Conservation (phyloP, 441 rosid genomes). For the Eruca vesicaria region DNA sequence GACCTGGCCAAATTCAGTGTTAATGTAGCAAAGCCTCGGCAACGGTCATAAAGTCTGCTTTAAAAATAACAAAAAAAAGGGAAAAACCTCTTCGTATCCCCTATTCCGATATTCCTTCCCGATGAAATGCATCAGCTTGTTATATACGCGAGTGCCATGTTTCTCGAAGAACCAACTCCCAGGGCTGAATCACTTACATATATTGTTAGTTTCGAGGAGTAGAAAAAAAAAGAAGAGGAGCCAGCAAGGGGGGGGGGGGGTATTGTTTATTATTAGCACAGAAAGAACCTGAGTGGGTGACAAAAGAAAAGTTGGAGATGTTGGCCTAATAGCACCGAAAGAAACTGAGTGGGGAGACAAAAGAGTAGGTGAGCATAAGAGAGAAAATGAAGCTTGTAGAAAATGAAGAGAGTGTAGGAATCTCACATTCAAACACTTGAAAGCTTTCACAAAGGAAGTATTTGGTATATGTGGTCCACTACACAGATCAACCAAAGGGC, state of each 20-base stretch:
- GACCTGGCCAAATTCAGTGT: slow-evolving; percentile 59
- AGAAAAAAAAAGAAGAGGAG: slow-evolving; percentile 16
- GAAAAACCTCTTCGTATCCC: slow-evolving; percentile 86
- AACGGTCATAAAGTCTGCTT: slow-evolving; percentile 7
- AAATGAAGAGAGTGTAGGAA: not conserved
- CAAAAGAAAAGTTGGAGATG: slow-evolving; percentile 95
- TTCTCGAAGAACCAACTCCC: slow-evolving; percentile 93
- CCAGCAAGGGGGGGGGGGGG: not conserved
- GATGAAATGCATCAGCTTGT: slow-evolving; percentile 77
- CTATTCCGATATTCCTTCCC: slow-evolving; percentile 69
- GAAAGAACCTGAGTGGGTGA: slow-evolving; percentile 73
- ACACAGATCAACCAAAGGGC: slow-evolving; percentile 91
- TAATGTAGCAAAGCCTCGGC: slow-evolving; percentile 7
- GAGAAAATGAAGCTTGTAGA: not conserved
- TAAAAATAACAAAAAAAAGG: slow-evolving; percentile 6
- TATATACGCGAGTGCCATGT: slow-evolving; percentile 85
- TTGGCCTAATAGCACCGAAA: slow-evolving; percentile 70
- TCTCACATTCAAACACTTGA: slow-evolving; percentile 65
- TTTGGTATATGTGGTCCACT: slow-evolving; percentile 99
- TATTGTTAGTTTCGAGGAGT: not conserved
- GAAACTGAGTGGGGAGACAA: not conserved
- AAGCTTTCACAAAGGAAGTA: slow-evolving; percentile 91
- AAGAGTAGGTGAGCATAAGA: not conserved
- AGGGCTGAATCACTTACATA: slow-evolving; percentile 59
- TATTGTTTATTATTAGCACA: not conserved